Evolutionary conservation across 202 grass and related monocot species (phyloP).

Genomic region (Eragrostis tef): DNA sequence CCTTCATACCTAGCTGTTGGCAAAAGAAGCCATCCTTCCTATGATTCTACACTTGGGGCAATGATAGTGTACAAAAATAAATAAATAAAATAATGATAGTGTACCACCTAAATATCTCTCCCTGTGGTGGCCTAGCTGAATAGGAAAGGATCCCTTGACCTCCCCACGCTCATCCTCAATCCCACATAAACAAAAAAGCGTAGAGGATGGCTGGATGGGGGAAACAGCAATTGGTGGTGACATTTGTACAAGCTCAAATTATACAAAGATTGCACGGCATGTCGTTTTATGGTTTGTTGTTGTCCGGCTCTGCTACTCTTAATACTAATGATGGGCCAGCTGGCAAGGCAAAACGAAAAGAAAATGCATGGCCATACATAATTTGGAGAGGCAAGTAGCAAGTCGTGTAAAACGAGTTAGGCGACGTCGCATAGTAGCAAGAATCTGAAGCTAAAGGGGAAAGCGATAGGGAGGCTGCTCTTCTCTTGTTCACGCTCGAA

Average conservation of each 20-base stretch:
- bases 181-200: background rate
- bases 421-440: constrained; percentile 39
- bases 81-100: too few relatives aligned
- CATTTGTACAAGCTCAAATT: constrained; percentile 44
- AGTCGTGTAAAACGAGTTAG: constrained; percentile 24
- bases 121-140: constrained; percentile 8
- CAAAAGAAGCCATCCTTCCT: constrained; percentile 37
- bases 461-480: constrained; percentile 28
- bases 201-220: background rate
- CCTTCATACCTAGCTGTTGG: constrained; percentile 33
- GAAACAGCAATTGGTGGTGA: constrained; percentile 31
- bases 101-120: constrained; percentile 44
- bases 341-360: constrained; percentile 1
- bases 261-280: constrained; percentile 40
- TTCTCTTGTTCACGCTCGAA: background rate
- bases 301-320: constrained; percentile 9
- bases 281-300: background rate
- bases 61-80: background rate
- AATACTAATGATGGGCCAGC: constrained; percentile 37
- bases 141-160: constrained; percentile 40
- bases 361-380: background rate
- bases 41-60: constrained; percentile 30
- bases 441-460: constrained; percentile 55
- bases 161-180: constrained; percentile 9
- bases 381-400: background rate